phyloP scores from a whole-genome alignment of 371 early-diverging fungal species.

The Dinochytrium kinnereticum region DNA sequence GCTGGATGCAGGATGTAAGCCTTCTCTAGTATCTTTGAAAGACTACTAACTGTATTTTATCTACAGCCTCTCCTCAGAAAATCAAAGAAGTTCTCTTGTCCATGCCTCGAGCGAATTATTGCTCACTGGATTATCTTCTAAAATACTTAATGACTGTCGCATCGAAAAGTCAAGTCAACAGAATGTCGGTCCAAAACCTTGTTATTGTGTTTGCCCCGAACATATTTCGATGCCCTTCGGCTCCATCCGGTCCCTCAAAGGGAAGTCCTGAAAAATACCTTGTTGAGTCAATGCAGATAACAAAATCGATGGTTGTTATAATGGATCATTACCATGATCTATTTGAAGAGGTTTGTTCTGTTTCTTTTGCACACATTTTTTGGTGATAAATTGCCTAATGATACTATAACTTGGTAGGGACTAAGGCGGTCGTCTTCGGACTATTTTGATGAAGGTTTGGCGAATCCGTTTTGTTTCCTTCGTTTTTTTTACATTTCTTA shows the following conservation, averaged over 20 bases:
- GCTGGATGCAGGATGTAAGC: conserved; percentile 38
- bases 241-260: conserved; percentile 24
- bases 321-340: conserved; percentile 40
- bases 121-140: conserved; percentile 29
- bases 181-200: conserved; percentile 47
- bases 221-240: conserved; percentile 45
- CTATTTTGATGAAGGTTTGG: not conserved
- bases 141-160: conserved; percentile 38
- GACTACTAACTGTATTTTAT: not conserved
- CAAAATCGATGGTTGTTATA: conserved; percentile 35
- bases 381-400: not conserved
- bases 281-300: conserved; percentile 40
- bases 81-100: conserved; percentile 23
- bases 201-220: conserved; percentile 53
- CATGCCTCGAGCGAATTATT: conserved; percentile 30
- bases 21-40: not conserved
- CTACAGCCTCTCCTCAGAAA: conserved; percentile 17
- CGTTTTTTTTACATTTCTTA: not conserved
- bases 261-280: conserved; percentile 40
- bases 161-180: conserved; percentile 29
- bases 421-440: not conserved
- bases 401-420: not conserved
- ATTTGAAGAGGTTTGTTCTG: conserved; percentile 21
- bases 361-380: not conserved
- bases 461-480: not conserved